Base-by-base conservation (phyloP, 257 asterid species). In the Fraxinus excelsior region DNA sequence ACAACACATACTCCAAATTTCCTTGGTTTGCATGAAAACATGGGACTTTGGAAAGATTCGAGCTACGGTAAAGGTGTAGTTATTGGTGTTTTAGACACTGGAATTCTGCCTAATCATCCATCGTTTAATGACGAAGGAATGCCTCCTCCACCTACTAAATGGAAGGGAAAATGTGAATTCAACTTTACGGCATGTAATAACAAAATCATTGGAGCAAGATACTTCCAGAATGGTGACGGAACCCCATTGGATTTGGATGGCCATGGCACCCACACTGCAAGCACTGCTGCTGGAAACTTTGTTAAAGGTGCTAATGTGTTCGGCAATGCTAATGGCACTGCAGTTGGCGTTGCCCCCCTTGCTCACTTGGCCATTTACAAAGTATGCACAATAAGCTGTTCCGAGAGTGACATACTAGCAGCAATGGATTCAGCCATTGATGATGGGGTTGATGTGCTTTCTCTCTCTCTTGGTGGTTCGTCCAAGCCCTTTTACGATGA, bases 331-430 rank as follows among this genome's bases (percentile, higher is more conserved):
- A 76, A 76, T 19, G 79, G 79, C 49, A 76, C 74, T 1, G 74
- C 79, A 11, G 79, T 44, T 6, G 79, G 79, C 25, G 67, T 67
- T 5, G 73, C 79, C 1, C 79, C 73, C 7, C 79, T 32, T 9
- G 79, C 79, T 46, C 79, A 67, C 64, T 40, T 76, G 31, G 79
- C 79, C 23, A 67, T 69, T 31, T 76, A 76, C 67, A 76, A 67
- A 76, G 79, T 76, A 18, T 76, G 79, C 28, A 3, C 25, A 19
- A 19, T 0, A 19, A 4, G 23, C 2, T 76, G 79, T 40, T 28
- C 79, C 0, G 74, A 67, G 51, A 66, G 73, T 34, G 79, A 66
- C 19, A 32, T 67, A 16, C 31, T 76, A 8, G 74, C 74, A 21
- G 79, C 74, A 10, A 66, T 76, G 79, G 79, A 76, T 21, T 1